Evolutionary conservation across 768 basidiomycete genomes (phyloP), one percentile per base, ranked within the genome.

Genomic region (Nidularia sp.): DNA sequence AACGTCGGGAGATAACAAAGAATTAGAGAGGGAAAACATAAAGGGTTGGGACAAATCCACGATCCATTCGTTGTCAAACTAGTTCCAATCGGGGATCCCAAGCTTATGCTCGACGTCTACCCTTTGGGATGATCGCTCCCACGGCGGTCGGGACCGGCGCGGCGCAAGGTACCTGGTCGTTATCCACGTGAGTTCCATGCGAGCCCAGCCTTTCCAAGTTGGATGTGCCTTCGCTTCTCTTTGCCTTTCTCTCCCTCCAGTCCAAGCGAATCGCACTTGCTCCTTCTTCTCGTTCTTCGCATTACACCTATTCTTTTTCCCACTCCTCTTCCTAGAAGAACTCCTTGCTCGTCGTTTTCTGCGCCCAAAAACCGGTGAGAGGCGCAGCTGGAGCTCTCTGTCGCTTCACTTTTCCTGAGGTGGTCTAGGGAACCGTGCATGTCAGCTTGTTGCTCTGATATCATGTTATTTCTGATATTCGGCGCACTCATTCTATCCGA

Each of bases 141-240:
- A 68, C 66, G 58, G 51, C 34, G 46, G 51, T 56, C 60, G 57
- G 56, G 57, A 54, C 67, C 68, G 61, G 62, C 50, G 58, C 52
- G 55, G 45, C 47, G 62, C 61, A 50, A 39, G 51, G 68, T 66
- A 53, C 68, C 63, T 71, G 64, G 65, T 64, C 56, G 60, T 54
- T 36, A 61, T 15, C 54, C 68, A 66, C 68, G 67, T 68, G 66
- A 63, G 49, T 44, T 13, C 36, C n/a, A n/a, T n/a, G 4, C 10
- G 0, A 9, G 12, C 32, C 22, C 18, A 9, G 18, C 8, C 22
- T 9, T 9, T 6, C 44, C 10, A 9, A 9, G 7, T 18, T 9
- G 9, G 9, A 6, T 25, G 9, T 6, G 8, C 44, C 22, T 54
- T 45, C 34, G 41, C 35, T 45, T 45, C 44, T 47, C 48, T 46